Evolutionary conservation across 2,329 filamentous ascomycete genomes (phyloP).

Genomic region (Alternaria burnsii): DNA sequence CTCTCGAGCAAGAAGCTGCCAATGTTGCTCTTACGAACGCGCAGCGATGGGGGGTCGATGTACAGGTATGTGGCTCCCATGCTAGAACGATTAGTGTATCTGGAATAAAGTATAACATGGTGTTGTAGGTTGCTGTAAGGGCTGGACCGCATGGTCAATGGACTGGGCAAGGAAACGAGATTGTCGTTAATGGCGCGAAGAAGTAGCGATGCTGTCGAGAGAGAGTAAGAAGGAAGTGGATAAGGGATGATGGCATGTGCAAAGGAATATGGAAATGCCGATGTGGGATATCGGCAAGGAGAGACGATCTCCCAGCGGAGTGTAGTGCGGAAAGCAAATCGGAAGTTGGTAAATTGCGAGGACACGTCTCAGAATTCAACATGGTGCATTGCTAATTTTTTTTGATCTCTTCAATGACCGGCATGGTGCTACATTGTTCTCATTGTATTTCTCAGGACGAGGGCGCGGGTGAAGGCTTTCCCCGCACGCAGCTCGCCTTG

Average conservation of each 20-base stretch:
- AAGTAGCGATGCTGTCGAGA: conserved; percentile 1
- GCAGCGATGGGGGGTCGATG: conserved; percentile 34
- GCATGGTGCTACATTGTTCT: neutral
- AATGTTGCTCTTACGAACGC: conserved; percentile 33
- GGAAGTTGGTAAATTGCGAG: neutral
- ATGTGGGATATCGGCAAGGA: neutral
- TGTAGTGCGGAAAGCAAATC: neutral
- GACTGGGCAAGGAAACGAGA: neutral
- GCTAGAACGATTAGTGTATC: neutral
- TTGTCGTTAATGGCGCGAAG: conserved; percentile 21
- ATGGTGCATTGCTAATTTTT: neutral
- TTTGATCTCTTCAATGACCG: rapidly evolving
- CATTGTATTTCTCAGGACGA: neutral
- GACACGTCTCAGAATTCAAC: neutral
- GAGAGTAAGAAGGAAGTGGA: too few species aligned
- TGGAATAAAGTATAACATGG: neutral
- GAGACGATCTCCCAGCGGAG: neutral
- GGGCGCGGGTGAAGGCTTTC: neutral
- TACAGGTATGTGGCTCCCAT: conserved; percentile 17
- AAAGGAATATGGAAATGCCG: neutral
- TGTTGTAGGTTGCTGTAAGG: conserved; percentile 24
- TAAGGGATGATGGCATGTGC: neutral
- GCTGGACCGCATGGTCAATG: conserved; percentile 13
- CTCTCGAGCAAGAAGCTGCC: conserved; percentile 35
- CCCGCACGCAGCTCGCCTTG: neutral